A percentile compares a stretch with the other conserved stretches of the same genome.
Conservation (phyloP, 1,284 basidiomycete species). For the Papiliotrema terrestris region DNA sequence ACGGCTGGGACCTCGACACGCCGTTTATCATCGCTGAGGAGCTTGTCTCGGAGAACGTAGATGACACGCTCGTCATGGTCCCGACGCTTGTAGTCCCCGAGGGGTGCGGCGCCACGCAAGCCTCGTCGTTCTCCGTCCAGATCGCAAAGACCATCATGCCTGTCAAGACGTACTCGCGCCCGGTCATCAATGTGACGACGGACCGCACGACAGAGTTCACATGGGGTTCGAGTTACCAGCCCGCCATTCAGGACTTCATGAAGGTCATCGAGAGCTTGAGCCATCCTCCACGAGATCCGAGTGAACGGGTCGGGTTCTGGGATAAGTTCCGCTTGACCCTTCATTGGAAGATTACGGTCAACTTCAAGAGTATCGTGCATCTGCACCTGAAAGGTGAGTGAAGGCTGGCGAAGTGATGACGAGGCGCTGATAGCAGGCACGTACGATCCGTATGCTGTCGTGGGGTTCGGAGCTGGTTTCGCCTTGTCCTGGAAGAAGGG, state of each 20-base stretch:
- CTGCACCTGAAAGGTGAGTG: constrained; percentile 75
- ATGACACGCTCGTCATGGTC: constrained; percentile 69
- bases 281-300: constrained; percentile 77
- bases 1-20: constrained; percentile 55
- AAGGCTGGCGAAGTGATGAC: constrained; percentile 12
- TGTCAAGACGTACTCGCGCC: constrained; percentile 84
- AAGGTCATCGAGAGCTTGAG: constrained; percentile 78
- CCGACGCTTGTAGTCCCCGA: constrained; percentile 61
- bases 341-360: constrained; percentile 74
- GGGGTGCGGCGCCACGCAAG: constrained; percentile 56
- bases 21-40: constrained; percentile 89
- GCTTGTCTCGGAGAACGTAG: constrained; percentile 56
- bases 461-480: constrained; percentile 81
- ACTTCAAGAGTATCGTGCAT: constrained; percentile 72
- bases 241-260: constrained; percentile 83
- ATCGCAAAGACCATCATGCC: constrained; percentile 94
- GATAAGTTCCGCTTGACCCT: constrained; percentile 83
- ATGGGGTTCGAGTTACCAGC: constrained; percentile 87
- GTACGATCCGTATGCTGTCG: constrained; percentile 73
- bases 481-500: constrained; percentile 79
- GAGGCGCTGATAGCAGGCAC: constrained; percentile 58
- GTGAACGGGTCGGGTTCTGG: constrained; percentile 88
- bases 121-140: constrained; percentile 59
- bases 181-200: constrained; percentile 65
- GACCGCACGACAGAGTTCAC: constrained; percentile 69